Evolutionary conservation across 2,329 filamentous ascomycete genomes (phyloP), one percentile per base, ranked within the genome.

Genomic region (Penicillium sp.): DNA sequence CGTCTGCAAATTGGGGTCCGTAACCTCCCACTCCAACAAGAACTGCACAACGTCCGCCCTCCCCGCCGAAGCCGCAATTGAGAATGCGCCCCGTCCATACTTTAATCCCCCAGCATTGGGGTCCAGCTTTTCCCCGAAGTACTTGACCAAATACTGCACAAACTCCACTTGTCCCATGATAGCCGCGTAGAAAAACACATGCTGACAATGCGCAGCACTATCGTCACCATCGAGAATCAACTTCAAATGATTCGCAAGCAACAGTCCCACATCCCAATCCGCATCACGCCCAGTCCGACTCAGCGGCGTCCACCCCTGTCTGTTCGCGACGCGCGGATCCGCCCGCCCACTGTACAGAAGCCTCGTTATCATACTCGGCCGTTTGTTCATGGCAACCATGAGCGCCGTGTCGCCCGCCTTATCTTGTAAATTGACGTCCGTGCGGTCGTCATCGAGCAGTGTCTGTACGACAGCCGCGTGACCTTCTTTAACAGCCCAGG

Each of bases 161-260:
- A 56, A 52, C 34, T 60, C 58, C 8, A 53, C 18, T 13, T 58
- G 52, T 0, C 58, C 58, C 40, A 49, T 50, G 9, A 59, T 54
- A 30, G 58, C 56, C 30, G 58, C 58, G 16, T 56, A 56, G 29
- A 56, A 58, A 22, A 60, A 60, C 1, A 60, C 57, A 49, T 59
- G 55, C 36, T 60, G 58, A 4, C 57, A 54, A 43, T 60, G 55
- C 4, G 12, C 41, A 11, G 41, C 36, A 1, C 40, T 19, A 18
- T 52, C 33, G 14, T 56, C 36, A 2, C 55, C 58, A 13, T 59
- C 50, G 2, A 60, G 35, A 9, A 60, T 60, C 12, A 56, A 25
- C 14, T 46, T 41, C 18, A 60, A 18, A 46, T 60, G 58, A 11
- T 52, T 41, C 0, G 56, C 58, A 16, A 60, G 57, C 1, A 60